These are phyloP conservation scores for Laburnicola sp. DNA, from an alignment of 2,329 filamentous ascomycete species.

Conservation along the genomic window DNA sequence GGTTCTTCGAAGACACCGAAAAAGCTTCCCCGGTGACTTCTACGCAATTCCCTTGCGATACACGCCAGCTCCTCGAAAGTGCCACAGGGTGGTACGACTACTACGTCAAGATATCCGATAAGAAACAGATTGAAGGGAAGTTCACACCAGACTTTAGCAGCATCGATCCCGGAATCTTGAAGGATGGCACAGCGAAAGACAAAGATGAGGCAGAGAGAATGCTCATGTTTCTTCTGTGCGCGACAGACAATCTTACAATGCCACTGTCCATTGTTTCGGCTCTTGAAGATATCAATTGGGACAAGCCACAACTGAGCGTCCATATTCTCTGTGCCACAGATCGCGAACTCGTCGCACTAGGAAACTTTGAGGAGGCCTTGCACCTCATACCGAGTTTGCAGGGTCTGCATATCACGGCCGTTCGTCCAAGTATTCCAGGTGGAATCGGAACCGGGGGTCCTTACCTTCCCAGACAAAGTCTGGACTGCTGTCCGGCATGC, in stretches of 20 bases:
- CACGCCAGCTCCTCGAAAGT: conserved; percentile 9
- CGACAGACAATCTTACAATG: conserved; percentile 25
- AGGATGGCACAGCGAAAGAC: conserved; percentile 6
- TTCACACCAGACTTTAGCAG: conserved; percentile 19
- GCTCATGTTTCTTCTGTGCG: conserved; percentile 22
- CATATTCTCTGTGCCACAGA: conserved; percentile 22
- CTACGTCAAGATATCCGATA: conserved; percentile 23
- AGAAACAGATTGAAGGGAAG: conserved; percentile 14
- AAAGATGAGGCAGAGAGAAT: conserved; percentile 18
- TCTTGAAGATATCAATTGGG: conserved; percentile 19
- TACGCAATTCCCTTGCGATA: conserved; percentile 15
- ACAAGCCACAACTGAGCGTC: conserved; percentile 11
- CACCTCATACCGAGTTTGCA: conserved; percentile 18
- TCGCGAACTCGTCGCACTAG: conserved; percentile 20
- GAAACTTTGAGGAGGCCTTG: conserved; percentile 22
- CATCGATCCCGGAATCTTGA: background rate
- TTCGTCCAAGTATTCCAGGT: conserved; percentile 13
- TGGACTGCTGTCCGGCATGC: conserved; percentile 19
- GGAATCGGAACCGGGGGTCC: background rate
- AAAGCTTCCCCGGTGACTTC: conserved; percentile 19
- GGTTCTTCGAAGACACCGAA: conserved; percentile 23
- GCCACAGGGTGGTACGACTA: conserved; percentile 22
- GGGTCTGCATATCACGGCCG: conserved; percentile 16
- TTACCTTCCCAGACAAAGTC: conserved; percentile 11
- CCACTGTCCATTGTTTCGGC: conserved; percentile 21